Percentiles rank a stretch among this genome's conserved stretches.
phyloP scores from a whole-genome alignment of 1,284 basidiomycete species.

The Apiotrichum sp. region DNA sequence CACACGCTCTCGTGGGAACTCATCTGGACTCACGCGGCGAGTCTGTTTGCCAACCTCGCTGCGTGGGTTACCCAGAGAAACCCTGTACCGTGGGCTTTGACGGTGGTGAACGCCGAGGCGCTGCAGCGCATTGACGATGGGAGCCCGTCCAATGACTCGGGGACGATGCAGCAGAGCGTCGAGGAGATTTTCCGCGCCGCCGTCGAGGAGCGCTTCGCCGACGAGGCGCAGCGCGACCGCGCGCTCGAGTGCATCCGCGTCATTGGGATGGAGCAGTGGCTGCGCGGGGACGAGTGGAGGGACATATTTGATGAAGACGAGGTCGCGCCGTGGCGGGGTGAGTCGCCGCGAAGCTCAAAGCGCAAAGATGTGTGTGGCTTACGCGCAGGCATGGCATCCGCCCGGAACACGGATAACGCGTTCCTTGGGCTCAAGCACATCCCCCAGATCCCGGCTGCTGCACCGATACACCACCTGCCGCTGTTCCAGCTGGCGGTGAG shows the following conservation, averaged over 20 bases:
- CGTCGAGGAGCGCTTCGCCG: neutral
- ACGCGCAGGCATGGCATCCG: too few species aligned
- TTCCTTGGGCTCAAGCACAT: too few species aligned
- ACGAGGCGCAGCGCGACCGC: neutral
- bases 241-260: conserved; percentile 10
- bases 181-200: neutral
- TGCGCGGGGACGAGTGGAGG: neutral
- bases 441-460: neutral
- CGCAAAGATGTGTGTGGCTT: neutral
- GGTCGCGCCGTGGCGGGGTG: conserved; percentile 1
- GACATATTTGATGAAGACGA: conserved; percentile 8
- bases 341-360: neutral
- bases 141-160: neutral
- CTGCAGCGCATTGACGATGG: neutral
- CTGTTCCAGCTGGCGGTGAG: neutral
- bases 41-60: neutral
- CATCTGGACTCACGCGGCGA: neutral
- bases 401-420: too few species aligned
- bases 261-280: conserved; percentile 14
- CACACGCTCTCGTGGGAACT: conserved; percentile 8
- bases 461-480: neutral
- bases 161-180: neutral
- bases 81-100: neutral
- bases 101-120: conserved; percentile 6
- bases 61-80: neutral